Evolutionary conservation across 345 rosid species (phyloP).

Genomic region (Gossypioides kirkii): DNA sequence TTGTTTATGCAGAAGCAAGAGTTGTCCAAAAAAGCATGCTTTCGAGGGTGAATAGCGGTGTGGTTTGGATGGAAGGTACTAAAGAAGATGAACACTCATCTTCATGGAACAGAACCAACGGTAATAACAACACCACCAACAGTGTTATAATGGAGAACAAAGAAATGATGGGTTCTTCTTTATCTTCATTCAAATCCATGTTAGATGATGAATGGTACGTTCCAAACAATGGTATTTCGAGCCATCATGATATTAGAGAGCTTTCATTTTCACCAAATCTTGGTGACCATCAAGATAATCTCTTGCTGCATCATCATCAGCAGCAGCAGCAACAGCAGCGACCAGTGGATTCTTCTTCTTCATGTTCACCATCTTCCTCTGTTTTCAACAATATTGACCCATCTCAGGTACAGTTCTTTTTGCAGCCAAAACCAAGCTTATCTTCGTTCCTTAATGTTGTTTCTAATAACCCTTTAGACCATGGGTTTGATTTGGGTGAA

Average conservation of each 20-base stretch:
- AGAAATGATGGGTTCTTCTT: conserved; percentile 43
- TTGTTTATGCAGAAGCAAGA: background rate
- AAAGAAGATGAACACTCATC: conserved; percentile 32
- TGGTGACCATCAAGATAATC: conserved; percentile 36
- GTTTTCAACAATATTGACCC: conserved; percentile 58
- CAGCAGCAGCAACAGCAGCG: background rate
- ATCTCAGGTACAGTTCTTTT: conserved; percentile 48
- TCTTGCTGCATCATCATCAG: conserved; percentile 28
- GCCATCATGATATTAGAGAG: conserved; percentile 33
- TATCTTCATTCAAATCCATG: conserved; percentile 43
- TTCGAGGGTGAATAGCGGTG: conserved; percentile 28
- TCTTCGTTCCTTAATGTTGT: conserved; percentile 45
- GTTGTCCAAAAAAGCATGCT: conserved; percentile 24
- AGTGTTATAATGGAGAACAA: conserved; percentile 22
- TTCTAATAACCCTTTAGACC: conserved; percentile 40
- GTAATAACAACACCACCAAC: conserved; percentile 4
- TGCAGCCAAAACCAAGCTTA: conserved; percentile 38
- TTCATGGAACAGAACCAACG: conserved; percentile 22
- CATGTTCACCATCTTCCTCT: conserved; percentile 50
- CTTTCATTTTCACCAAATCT: conserved; percentile 41
- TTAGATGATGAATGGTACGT: conserved; percentile 51
- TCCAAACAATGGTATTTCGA: conserved; percentile 21
- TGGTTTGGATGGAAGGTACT: conserved; percentile 30
- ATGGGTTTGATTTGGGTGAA: conserved; percentile 46
- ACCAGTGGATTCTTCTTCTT: conserved; percentile 46